Conservation (phyloP, 1,284 basidiomycete species). For the Sphaerobolus stellatus region DNA sequence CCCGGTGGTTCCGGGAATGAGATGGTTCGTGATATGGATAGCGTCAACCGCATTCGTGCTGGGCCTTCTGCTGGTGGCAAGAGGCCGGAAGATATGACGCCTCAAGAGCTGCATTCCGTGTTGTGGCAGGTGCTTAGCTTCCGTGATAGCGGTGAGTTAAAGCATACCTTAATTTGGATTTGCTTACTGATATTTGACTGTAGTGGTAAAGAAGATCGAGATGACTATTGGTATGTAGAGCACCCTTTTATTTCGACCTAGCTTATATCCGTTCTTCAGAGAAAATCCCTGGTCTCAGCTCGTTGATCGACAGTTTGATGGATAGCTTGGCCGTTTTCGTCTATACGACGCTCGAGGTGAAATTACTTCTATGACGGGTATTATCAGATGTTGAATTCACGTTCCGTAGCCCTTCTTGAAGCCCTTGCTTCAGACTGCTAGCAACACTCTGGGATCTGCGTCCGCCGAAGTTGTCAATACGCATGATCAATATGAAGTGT, state of each 20-base stretch:
- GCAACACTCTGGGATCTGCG: constrained; percentile 54
- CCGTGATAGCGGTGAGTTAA: constrained; percentile 63
- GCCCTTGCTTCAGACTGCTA: constrained; percentile 68
- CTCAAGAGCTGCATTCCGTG: constrained; percentile 81
- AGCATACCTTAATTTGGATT: background rate
- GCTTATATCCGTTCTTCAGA: constrained; percentile 36
- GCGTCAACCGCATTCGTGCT: constrained; percentile 69
- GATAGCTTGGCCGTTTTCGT: constrained; percentile 79
- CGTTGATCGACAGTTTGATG: constrained; percentile 80
- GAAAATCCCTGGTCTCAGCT: constrained; percentile 66
- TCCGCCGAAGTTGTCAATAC: constrained; percentile 78
- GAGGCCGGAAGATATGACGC: constrained; percentile 77
- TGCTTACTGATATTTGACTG: constrained; percentile 2
- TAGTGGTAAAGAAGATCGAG: constrained; percentile 82
- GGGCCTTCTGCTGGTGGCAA: constrained; percentile 55
- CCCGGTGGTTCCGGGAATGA: constrained; percentile 60
- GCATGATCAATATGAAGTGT: constrained; percentile 81
- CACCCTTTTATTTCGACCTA: background rate
- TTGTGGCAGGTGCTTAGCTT: constrained; percentile 88
- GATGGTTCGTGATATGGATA: constrained; percentile 74
- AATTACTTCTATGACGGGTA: constrained; percentile 16
- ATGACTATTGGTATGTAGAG: constrained; percentile 72
- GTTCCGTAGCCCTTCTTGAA: constrained; percentile 74
- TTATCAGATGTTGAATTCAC: background rate
- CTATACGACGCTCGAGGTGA: constrained; percentile 73